Percentiles rank a stretch among this genome's conserved stretches.
These are phyloP conservation scores for Phytophthora pseudosyringae DNA, from an alignment of 352 stramenopile genomes.

Conservation along the genomic window DNA sequence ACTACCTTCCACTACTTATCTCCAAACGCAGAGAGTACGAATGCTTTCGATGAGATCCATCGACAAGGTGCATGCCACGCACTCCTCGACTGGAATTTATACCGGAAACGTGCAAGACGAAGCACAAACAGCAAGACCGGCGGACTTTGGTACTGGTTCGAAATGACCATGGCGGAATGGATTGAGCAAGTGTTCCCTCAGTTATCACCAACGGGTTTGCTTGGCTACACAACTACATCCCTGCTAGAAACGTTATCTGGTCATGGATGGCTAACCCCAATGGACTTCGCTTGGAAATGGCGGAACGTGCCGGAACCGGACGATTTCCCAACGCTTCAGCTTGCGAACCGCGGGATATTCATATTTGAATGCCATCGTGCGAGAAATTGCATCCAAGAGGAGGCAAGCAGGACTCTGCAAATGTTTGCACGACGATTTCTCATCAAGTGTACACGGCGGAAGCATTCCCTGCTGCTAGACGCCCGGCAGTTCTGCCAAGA, in stretches of 20 bases:
- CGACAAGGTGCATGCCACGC: slow-evolving; percentile 35
- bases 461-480: neutral
- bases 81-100: slow-evolving; percentile 36
- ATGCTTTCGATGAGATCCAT: slow-evolving; percentile 32
- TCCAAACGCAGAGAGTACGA: slow-evolving; percentile 38
- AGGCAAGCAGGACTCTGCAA: slow-evolving; percentile 44
- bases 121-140: slow-evolving; percentile 30
- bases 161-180: slow-evolving; percentile 48
- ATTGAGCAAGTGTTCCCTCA: slow-evolving; percentile 23
- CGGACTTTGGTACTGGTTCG: slow-evolving; percentile 49
- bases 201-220: neutral
- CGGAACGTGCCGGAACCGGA: slow-evolving; percentile 23
- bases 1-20: slow-evolving; percentile 38
- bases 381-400: slow-evolving; percentile 31
- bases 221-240: neutral
- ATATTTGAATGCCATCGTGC: slow-evolving; percentile 49
- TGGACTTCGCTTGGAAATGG: slow-evolving; percentile 38
- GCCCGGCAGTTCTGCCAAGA: neutral
- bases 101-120: slow-evolving; percentile 24
- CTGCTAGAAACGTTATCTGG: slow-evolving; percentile 21
- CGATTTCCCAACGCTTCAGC: slow-evolving; percentile 31
- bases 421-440: slow-evolving; percentile 39
- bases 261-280: slow-evolving; percentile 35
- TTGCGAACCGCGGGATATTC: slow-evolving; percentile 47
- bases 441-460: slow-evolving; percentile 2